phyloP scores from a whole-genome alignment of 305 asterid species.

The Solanum hybrid region DNA sequence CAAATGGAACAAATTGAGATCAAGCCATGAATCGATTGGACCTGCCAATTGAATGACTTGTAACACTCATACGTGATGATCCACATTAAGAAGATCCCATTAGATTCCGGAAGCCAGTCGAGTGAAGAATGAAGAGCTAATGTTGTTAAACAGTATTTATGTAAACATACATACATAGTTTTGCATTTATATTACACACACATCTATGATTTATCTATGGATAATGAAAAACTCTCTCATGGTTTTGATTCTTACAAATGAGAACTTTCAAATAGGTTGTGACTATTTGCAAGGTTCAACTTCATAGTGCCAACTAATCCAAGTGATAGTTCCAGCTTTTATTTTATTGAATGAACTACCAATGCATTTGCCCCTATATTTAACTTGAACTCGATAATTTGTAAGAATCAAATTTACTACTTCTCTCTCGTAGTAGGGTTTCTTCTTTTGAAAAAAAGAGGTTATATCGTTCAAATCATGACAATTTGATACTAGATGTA shows the following conservation, averaged over 20 bases:
- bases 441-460: background rate
- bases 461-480: background rate
- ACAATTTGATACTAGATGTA: background rate
- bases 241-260: background rate
- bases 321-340: background rate
- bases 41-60: background rate
- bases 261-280: background rate
- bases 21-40: background rate
- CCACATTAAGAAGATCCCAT: background rate
- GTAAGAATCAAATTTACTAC: background rate
- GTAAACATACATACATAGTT: background rate
- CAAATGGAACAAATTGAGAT: background rate
- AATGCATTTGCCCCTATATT: background rate
- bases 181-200: background rate
- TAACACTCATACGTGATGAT: background rate
- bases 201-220: background rate
- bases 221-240: background rate
- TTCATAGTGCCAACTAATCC: background rate
- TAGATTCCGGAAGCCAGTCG: background rate
- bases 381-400: background rate
- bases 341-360: background rate
- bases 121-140: background rate
- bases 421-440: background rate
- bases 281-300: background rate
- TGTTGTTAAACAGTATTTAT: background rate